phyloP scores from a whole-genome alignment of 2,329 filamentous ascomycete genomes.

The Arthrobotrys megalospora region DNA sequence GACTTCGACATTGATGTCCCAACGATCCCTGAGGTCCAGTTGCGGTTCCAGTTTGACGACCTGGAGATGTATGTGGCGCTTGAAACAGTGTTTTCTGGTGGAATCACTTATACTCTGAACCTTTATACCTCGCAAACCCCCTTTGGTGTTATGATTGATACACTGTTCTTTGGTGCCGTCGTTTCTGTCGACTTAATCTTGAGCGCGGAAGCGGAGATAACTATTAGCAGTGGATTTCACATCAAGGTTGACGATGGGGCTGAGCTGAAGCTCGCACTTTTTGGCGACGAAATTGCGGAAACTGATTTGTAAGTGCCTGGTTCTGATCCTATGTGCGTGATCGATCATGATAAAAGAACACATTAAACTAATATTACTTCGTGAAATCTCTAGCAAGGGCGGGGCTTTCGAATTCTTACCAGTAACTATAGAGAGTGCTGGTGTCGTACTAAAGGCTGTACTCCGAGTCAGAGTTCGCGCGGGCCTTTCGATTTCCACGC shows the following conservation, averaged over 20 bases:
- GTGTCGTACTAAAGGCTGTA: slow-evolving; percentile 69
- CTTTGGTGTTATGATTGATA: slow-evolving; percentile 68
- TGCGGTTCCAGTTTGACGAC: slow-evolving; percentile 71
- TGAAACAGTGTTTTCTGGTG: slow-evolving; percentile 68
- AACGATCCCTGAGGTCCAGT: slow-evolving; percentile 68
- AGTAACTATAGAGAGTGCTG: slow-evolving; percentile 70
- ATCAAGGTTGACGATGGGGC: slow-evolving; percentile 72
- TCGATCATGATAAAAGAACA: not conserved
- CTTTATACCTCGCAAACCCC: slow-evolving; percentile 70
- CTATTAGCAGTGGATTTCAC: slow-evolving; percentile 73
- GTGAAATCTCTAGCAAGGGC: slow-evolving; percentile 68
- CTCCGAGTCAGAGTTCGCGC: slow-evolving; percentile 70
- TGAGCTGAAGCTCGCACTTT: slow-evolving; percentile 71
- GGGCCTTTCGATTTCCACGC: slow-evolving; percentile 68
- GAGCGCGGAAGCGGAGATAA: slow-evolving; percentile 69
- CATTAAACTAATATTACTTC: not conserved
- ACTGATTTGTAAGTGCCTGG: slow-evolving; percentile 70
- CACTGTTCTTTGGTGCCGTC: slow-evolving; percentile 70
- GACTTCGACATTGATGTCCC: slow-evolving; percentile 69
- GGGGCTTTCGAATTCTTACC: slow-evolving; percentile 74
- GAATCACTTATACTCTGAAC: slow-evolving; percentile 70
- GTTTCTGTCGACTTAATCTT: slow-evolving; percentile 73
- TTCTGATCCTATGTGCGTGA: not conserved
- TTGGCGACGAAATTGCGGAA: slow-evolving; percentile 70
- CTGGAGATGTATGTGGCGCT: slow-evolving; percentile 72